Base-by-base conservation (phyloP, 805 yeast genomes). In the Candida nitratophila region DNA sequence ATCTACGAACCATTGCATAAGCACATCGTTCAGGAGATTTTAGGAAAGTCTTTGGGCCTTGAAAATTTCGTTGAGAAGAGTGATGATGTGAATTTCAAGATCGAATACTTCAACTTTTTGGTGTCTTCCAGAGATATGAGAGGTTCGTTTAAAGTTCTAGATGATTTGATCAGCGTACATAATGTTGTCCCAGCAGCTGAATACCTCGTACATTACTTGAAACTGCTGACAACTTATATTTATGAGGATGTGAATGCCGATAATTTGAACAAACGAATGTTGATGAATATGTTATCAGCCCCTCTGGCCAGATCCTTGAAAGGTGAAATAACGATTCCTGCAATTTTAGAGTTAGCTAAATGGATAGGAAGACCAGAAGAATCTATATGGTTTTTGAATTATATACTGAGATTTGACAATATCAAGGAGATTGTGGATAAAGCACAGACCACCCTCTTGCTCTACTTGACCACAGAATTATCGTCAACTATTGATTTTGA, bases 321-420 rank as follows among this genome's bases (percentile, higher is more conserved):
- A 8, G 37, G 19, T 22, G 22, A 36, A 8, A 14, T 15, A 3
- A 12, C 19, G 4, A 6, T n/a, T 5, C 27, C 27, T 7, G 15
- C 22, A 12, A 11, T 14, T 22, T 17, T 36, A 8, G 29, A 36
- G 15, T 36, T 36, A 22, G 14, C 29, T 22, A 36, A 36, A 36
- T 22, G 27, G 27, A 8, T 36, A 8, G 17, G 16, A 3, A 21
- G 29, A 21, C 27, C 38, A 11, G 29, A 36, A 15, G 29, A 36
- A 19, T n/a, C 20, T 10, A 20, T n/a, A 9, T 34, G 37, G 37
- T 34, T 43, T 41, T 41, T 33, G 24, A 43, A 22, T 24, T 46
- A 12, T 21, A 40, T 14, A 16, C 33, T 7, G 38, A 40, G 29
- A 20, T 34, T 34, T 15, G 4, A 24, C 9, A 34, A 34, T 34